Evolutionary conservation across 2,329 filamentous ascomycete genomes (phyloP), one percentile per base, ranked within the genome.

Genomic region (Ophiostoma novo-ulmi): DNA sequence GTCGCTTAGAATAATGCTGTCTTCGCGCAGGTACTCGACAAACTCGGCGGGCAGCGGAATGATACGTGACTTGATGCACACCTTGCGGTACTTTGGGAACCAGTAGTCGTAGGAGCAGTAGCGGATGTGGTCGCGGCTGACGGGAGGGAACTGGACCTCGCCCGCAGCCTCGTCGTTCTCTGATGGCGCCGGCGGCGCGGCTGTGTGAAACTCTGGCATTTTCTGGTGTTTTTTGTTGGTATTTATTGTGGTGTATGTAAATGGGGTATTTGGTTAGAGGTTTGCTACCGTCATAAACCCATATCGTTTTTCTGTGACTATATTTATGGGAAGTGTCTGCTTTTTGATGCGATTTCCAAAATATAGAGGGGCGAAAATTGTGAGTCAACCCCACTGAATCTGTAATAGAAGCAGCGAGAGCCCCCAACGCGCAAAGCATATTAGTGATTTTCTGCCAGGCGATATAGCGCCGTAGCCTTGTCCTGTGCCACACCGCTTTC

Each of bases 71-170:
- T 94, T 95, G 63, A 97, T 91, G 44, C 93, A 93, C 67, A 92
- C 85, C 8, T 87, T 83, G 72, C 92, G 90, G 78, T 63, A 97
- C 85, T 87, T 89, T 67, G 91, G 88, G 77, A 97, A 92, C 95
- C 95, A 99, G 72, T 85, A 87, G 78, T 97, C 91, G 80, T 96
- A 97, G 61, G 95, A 96, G 81, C 94, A 99, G 80, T 97, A 91
- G 70, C 97, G 83, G 73, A 99, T 96, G 77, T 99, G 94, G 66
- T 90, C 87, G 77, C 89, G 91, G 41, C 89, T 93, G 71, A 97
- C 87, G 0, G 93, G 92, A 26, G 93, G 91, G 77, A 99, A 98
- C 26, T 87, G 87, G 22, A 92, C 82, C 5, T 71, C 68, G 36
- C 44, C 71, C 5, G 66, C 73, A 38, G 52, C 68, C 63, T 65